Evolutionary conservation across 1,284 basidiomycete species (phyloP).

Genomic region (Trametes sp.): DNA sequence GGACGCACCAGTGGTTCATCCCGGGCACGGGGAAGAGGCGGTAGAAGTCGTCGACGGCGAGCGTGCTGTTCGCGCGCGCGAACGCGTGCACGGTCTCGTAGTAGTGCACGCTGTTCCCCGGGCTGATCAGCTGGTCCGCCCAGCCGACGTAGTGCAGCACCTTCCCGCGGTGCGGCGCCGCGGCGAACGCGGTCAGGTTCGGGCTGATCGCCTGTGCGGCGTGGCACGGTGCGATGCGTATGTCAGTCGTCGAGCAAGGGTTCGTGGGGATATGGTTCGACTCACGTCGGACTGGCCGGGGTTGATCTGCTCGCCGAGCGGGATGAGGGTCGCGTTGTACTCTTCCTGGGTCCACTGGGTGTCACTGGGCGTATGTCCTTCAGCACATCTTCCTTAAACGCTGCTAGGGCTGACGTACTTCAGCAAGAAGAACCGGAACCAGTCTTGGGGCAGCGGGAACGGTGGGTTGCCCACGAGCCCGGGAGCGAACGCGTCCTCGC

Average conservation of each 20-base stretch:
- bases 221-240: too few species aligned
- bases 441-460: slow-evolving; percentile 19
- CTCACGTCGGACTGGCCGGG: slow-evolving; percentile 31
- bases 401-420: slow-evolving; percentile 17
- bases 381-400: too few species aligned
- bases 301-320: slow-evolving; percentile 30
- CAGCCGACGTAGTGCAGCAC: slow-evolving; percentile 44
- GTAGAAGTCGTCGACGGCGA: slow-evolving; percentile 45
- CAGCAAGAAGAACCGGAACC: slow-evolving; percentile 31
- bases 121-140: slow-evolving; percentile 45
- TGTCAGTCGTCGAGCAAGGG: too few species aligned
- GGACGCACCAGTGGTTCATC: slow-evolving; percentile 47
- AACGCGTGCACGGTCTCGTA: slow-evolving; percentile 44
- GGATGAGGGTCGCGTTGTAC: slow-evolving; percentile 29
- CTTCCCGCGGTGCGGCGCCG: slow-evolving; percentile 37
- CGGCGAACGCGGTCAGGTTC: slow-evolving; percentile 39
- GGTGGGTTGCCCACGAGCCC: slow-evolving; percentile 18
- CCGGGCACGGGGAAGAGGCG: slow-evolving; percentile 50
- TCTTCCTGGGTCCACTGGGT: slow-evolving; percentile 25
- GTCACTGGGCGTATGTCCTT: slow-evolving; percentile 21
- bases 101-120: slow-evolving; percentile 44
- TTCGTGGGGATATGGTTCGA: not conserved
- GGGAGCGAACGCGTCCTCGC: slow-evolving; percentile 29
- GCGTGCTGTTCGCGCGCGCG: slow-evolving; percentile 32
- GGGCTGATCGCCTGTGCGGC: slow-evolving; percentile 31